Evolutionary conservation across 202 grass and related monocot genomes (phyloP), one percentile per base, ranked within the genome.

Genomic region (Musa balbisiana): DNA sequence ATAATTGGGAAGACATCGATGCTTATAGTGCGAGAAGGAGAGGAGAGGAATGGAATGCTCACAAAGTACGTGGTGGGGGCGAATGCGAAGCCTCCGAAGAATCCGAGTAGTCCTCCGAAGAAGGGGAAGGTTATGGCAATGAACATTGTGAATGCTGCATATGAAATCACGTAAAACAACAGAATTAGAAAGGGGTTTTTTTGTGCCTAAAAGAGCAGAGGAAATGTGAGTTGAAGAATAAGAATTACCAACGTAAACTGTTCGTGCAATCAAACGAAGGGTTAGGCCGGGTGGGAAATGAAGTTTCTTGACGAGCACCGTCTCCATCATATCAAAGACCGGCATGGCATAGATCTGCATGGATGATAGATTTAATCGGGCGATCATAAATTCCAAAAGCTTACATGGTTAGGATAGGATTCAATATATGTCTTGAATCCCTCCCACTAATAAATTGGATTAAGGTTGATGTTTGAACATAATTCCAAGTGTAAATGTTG

Each of bases 61-160:
- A 97, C 93, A 52, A 89, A 97, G 11, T 97, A 97, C 12, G 90
- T 91, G 0, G 93, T 97, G 0, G 93, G 93, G 3, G 93, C 93
- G 8, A 89, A 97, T 24, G 84, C 93, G 2, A 97, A 91, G 1
- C 93, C 93, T 20, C 93, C 93, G 13, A 97, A 93, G 83, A 97
- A 97, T 3, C 90, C 83, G 15, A 97, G 90, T 52, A 97, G 81
- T 1, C 86, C 90, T 16, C 77, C 76, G 11, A 97, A 97, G 83
- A 97, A 97, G 1, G 93, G 93, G 74, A 97, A 91, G 15, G 90
- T 91, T 59, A 97, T 97, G 22, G 43, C 93, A 17, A 97, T 19
- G 83, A 97, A 97, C 93, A 97, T 97, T 15, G 93, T 97, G 49
- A 97, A 87, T 8, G 90, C 93, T 97, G 84, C 83, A 91, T 2